Conservation (phyloP, 805 yeast species). For the Metschnikowia aberdeeniae region DNA sequence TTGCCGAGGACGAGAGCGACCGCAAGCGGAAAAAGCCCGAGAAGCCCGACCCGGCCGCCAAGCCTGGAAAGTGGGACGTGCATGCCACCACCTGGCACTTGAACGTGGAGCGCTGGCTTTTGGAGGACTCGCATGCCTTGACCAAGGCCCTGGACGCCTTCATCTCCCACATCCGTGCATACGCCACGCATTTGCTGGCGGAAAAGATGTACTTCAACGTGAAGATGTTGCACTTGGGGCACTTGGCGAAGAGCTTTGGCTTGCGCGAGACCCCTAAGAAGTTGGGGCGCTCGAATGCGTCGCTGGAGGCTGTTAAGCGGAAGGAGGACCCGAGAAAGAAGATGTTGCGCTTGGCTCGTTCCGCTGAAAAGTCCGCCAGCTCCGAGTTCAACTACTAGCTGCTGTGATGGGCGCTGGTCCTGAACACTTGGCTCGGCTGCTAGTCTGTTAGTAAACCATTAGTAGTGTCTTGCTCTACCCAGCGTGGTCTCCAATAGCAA, state of each 20-base stretch:
- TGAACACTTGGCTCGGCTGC: no score
- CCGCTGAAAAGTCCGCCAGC: slow-evolving; percentile 58
- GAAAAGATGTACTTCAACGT: slow-evolving; percentile 83
- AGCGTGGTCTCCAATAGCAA: no score
- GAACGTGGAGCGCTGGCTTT: slow-evolving; percentile 80
- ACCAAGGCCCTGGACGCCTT: slow-evolving; percentile 76
- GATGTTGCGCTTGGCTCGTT: slow-evolving; percentile 71
- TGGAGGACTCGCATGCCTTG: slow-evolving; percentile 60
- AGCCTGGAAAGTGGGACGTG: slow-evolving; percentile 72
- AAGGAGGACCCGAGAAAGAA: slow-evolving; percentile 68
- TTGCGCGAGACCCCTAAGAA: slow-evolving; percentile 91
- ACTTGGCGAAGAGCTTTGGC: slow-evolving; percentile 91
- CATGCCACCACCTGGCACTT: slow-evolving; percentile 97
- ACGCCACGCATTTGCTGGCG: slow-evolving; percentile 83
- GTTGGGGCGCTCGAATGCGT: slow-evolving; percentile 46
- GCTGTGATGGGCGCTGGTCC: no score
- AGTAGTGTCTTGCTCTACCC: background rate
- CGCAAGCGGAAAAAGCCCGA: slow-evolving; percentile 9
- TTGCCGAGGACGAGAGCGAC: slow-evolving; percentile 39
- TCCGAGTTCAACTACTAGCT: slow-evolving; percentile 67
- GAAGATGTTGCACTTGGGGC: slow-evolving; percentile 85
- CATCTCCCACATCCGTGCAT: slow-evolving; percentile 87
- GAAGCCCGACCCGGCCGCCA: slow-evolving; percentile 23
- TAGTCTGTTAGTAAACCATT: no score
- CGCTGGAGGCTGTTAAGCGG: slow-evolving; percentile 31